A percentile compares a stretch with the other conserved stretches of the same genome.
Evolutionary conservation across 805 yeast species (phyloP).

Genomic region (Lachancea waltii): DNA sequence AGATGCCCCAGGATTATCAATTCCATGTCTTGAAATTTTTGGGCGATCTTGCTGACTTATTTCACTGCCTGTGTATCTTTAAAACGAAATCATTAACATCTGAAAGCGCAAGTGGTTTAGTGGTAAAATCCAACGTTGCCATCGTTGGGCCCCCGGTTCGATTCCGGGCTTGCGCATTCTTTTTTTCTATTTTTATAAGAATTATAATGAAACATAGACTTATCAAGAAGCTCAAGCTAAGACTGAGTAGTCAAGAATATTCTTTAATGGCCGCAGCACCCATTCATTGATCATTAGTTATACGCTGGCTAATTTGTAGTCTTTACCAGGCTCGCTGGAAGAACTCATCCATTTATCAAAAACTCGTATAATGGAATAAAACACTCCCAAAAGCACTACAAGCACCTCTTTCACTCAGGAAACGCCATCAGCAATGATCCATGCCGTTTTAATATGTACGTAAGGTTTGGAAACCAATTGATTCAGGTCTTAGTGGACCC

Average conservation of each 20-base stretch:
- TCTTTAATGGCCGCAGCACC: no score
- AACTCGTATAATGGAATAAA: no score
- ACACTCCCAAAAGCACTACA: no score
- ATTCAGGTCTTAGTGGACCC: neutral
- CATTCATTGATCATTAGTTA: no score
- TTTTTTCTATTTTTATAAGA: constrained; percentile 11
- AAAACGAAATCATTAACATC: neutral
- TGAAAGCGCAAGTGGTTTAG: constrained; percentile 32
- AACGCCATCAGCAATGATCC: constrained; percentile 55
- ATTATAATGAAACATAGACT: no score
- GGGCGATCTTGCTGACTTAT: neutral
- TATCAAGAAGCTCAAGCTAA: neutral
- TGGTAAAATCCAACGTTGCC: constrained; percentile 35
- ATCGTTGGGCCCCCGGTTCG: constrained; percentile 35
- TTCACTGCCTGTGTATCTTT: neutral
- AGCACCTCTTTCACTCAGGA: no score
- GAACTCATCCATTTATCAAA: no score
- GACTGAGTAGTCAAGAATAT: no score
- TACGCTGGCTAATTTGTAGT: no score
- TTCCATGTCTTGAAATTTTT: no score
- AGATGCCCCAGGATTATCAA: no score
- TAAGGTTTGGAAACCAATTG: constrained; percentile 14
- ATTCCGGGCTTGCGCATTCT: constrained; percentile 31
- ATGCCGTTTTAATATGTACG: constrained; percentile 77
- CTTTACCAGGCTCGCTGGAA: no score